Base-by-base conservation (phyloP, 1,139 yeast species). In the Candida freyschussii region DNA sequence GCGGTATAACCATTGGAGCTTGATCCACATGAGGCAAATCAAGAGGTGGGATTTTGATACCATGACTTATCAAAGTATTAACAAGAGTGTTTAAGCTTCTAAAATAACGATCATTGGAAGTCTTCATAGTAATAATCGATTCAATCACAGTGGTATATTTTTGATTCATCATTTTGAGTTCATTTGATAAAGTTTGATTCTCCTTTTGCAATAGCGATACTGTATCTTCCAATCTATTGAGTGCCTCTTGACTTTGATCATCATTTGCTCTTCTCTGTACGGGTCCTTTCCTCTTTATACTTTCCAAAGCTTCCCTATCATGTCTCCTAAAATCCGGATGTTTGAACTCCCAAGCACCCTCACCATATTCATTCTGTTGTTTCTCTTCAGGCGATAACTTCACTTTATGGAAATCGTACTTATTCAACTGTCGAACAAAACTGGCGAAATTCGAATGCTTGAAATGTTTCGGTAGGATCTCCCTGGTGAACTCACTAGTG, bases 321-420 rank as follows among this genome's bases (percentile, higher is more conserved):
- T 84, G 77, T 26, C 74, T 72, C 45, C 74, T 72, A 57, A 91
- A 91, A 45, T 79, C 87, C 0, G 95, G 95, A 56, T 91, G 97
- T 54, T 78, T 78, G 62, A 91, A 91, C 55, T 89, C 96, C 96
- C 97, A 91, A 15, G 91, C 79, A 54, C 80, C 79, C 40, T 83
- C 93, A 24, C 89, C 86, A 48, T 79, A 81, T 33, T 73, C 72
- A 29, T 63, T 63, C 41, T 62, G 65, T 39, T 67, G 67, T 36
- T 73, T 77, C 47, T 76, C 65, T 56, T 60, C 68, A 23, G 59
- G 62, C 18, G 67, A 60, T 38, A 57, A 49, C 40, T 63, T 63
- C 17, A 91, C 94, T 60, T 91, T 91, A 62, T 91, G 97, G 70
- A 94, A 91, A 50, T 93, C 98, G 53, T 91, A 91, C 67, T 91